Base-by-base conservation (phyloP, 2,329 filamentous ascomycete genomes). In the Endoconidiophora laricicola region DNA sequence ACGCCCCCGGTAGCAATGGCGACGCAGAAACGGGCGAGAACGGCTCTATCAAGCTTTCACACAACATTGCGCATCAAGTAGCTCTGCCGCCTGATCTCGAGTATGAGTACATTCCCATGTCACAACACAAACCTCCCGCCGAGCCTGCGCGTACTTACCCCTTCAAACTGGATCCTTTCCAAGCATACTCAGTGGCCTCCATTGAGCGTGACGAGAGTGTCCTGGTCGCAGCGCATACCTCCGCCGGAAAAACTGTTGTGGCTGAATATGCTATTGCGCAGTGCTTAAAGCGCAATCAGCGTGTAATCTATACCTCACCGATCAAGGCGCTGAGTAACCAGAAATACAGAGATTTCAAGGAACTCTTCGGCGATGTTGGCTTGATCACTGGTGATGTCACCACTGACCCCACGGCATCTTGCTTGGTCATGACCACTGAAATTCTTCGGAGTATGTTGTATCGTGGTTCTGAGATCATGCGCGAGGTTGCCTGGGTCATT, bases 301-400 rank as follows among this genome's bases (percentile, higher is more conserved):
- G 91, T 62, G 90, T 98, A 59, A 98, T 98, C 64, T 98, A 98
- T 68, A 98, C 91, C 6, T 95, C 88, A 73, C 91, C 91, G 1
- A 98, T 98, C 72, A 98, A 98, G 68, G 91, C 91, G 9, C 71
- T 98, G 59, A 96, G 88, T 66, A 98, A 98, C 66, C 91, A 98
- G 62, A 98, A 98, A 63, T 98, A 94, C 64, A 76, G 91, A 70
- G 91, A 98, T 62, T 98, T 98, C 64, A 81, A 84, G 57, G 86
- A 84, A 40, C 86, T 94, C 53, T 98, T 98, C 67, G 90, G 88
- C 53, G 91, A 98, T 62, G 90, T 95, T 47, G 91, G 91, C 52
- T 72, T 98, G 54, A 96, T 98, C 90, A 98, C 91, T 4, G 91
- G 91, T 60, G 91, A 98, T 74, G 90, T 96, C 55, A 98, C 91